phyloP scores from a whole-genome alignment of 2,329 filamentous ascomycete species.

The Pseudogymnoascus sp. region DNA sequence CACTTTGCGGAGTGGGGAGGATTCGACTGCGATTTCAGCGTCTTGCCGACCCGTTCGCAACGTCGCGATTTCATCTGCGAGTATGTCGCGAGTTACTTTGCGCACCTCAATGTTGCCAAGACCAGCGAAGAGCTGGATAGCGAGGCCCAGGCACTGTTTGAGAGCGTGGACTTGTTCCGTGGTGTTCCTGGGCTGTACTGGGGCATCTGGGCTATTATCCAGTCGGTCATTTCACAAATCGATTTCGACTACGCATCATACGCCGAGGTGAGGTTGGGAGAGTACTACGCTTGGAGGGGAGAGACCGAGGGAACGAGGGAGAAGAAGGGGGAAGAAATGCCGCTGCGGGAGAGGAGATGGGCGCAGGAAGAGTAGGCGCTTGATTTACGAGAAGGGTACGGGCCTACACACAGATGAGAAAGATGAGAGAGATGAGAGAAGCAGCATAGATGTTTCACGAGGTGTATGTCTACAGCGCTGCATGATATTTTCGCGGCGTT shows the following conservation, averaged over 20 bases:
- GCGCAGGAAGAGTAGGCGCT: slow-evolving; percentile 23
- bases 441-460: neutral
- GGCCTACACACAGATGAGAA: neutral
- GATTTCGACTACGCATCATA: slow-evolving; percentile 95
- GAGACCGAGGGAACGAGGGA: slow-evolving; percentile 59
- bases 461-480: slow-evolving; percentile 1
- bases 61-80: slow-evolving; percentile 74
- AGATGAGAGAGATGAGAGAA: neutral
- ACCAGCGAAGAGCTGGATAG: slow-evolving; percentile 43
- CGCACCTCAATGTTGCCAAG: slow-evolving; percentile 38
- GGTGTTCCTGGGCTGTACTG: slow-evolving; percentile 84
- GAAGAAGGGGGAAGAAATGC: slow-evolving; percentile 49
- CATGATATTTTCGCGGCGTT: slow-evolving; percentile 5
- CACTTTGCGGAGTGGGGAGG: slow-evolving; percentile 98
- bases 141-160: slow-evolving; percentile 62
- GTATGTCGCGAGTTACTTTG: slow-evolving; percentile 71
- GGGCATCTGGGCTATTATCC: slow-evolving; percentile 95
- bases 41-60: slow-evolving; percentile 70
- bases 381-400: neutral
- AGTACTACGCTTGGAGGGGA: slow-evolving; percentile 89
- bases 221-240: slow-evolving; percentile 88
- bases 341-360: slow-evolving; percentile 76
- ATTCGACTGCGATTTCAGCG: slow-evolving; percentile 85
- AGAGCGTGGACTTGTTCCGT: slow-evolving; percentile 79
- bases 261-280: slow-evolving; percentile 74